phyloP scores from a whole-genome alignment of 306 rosid species.

The Quercus wislizeni region DNA sequence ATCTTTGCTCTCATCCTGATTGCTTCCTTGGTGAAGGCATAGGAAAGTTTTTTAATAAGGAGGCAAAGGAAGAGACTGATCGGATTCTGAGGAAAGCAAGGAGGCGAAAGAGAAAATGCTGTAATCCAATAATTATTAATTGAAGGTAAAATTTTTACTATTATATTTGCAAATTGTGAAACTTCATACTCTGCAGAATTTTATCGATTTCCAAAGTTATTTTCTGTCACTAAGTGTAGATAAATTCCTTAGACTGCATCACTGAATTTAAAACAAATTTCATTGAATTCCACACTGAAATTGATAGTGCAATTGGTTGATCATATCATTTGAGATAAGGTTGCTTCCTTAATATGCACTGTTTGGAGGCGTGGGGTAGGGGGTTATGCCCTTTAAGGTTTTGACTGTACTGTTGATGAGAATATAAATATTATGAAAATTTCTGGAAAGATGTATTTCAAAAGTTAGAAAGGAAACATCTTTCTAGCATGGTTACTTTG shows the following conservation, averaged over 20 bases:
- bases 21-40: slow-evolving; percentile 35
- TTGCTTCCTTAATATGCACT: not conserved
- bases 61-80: slow-evolving; percentile 66
- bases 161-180: not conserved
- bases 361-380: not conserved
- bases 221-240: not conserved
- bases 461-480: not conserved
- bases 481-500: not conserved
- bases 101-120: slow-evolving; percentile 73
- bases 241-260: not conserved
- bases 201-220: slow-evolving; percentile 3
- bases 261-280: not conserved
- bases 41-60: slow-evolving; percentile 40
- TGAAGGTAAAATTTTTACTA: slow-evolving; percentile 45
- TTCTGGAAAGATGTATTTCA: not conserved
- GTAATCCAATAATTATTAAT: slow-evolving; percentile 50
- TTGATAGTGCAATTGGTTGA: not conserved
- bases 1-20: slow-evolving; percentile 17
- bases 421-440: not conserved
- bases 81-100: slow-evolving; percentile 81
- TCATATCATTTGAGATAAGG: not conserved
- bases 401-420: not conserved
- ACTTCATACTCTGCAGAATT: slow-evolving; percentile 4
- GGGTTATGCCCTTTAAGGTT: not conserved
- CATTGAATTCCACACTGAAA: not conserved